Conservation (phyloP, 1,139 yeast species). For the Taphrina pruni region DNA sequence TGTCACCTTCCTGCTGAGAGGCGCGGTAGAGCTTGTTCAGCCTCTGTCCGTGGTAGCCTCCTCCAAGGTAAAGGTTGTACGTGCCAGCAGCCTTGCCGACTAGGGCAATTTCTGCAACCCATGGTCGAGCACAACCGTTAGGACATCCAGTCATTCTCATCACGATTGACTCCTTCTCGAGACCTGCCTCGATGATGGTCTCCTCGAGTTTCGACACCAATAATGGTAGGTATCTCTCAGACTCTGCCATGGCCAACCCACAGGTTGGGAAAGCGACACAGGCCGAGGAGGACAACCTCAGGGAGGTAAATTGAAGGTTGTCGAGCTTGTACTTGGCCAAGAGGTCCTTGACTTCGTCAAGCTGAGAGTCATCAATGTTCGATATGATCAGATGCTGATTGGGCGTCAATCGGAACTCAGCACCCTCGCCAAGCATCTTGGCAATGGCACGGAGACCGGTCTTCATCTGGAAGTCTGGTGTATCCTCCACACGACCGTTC, state of each 20-base stretch:
- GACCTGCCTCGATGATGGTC: constrained; percentile 86
- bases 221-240: constrained; percentile 90
- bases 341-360: constrained; percentile 65
- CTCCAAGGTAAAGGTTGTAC: constrained; percentile 93
- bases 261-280: constrained; percentile 99
- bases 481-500: constrained; percentile 95
- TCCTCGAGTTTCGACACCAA: constrained; percentile 80
- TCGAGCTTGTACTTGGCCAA: constrained; percentile 79
- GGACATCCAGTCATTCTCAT: constrained; percentile 99
- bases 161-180: constrained; percentile 91
- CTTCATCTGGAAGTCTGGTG: constrained; percentile 87
- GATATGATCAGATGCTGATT: constrained; percentile 89
- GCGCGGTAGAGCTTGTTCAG: constrained; percentile 87
- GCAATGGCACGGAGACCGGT: constrained; percentile 84
- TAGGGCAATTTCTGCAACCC: constrained; percentile 94
- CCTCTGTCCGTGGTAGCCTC: constrained; percentile 94
- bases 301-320: constrained; percentile 79
- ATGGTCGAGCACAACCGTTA: constrained; percentile 97
- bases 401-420: constrained; percentile 82
- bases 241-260: constrained; percentile 98
- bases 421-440: constrained; percentile 61
- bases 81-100: constrained; percentile 96
- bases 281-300: constrained; percentile 89
- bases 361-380: constrained; percentile 71
- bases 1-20: constrained; percentile 89